These are phyloP conservation scores for Edhazardia aedis DNA, from an alignment of 371 early-diverging fungal genomes.

Conservation along the genomic window DNA sequence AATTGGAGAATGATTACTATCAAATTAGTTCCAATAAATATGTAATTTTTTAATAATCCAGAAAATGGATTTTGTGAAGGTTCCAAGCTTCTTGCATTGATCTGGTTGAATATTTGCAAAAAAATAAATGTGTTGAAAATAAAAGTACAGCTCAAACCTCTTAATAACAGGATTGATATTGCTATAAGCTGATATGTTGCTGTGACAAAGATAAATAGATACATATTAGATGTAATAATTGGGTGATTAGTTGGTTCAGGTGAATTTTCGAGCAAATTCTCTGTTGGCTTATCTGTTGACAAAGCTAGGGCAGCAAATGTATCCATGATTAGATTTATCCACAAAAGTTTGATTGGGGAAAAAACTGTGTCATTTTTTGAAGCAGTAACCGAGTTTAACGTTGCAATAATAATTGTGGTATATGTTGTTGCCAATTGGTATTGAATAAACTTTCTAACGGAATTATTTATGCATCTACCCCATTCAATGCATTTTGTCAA, in stretches of 20 bases:
- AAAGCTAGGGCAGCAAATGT: conserved; percentile 61
- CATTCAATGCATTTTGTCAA: conserved; percentile 64
- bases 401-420: conserved; percentile 54
- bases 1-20: conserved; percentile 49
- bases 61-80: conserved; percentile 45
- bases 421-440: conserved; percentile 82
- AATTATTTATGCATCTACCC: conserved; percentile 76
- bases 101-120: conserved; percentile 63
- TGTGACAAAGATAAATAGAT: conserved; percentile 66
- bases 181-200: conserved; percentile 56
- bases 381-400: conserved; percentile 49
- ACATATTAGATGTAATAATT: conserved; percentile 65
- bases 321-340: conserved; percentile 62
- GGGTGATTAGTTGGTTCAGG: conserved; percentile 57
- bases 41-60: conserved; percentile 54
- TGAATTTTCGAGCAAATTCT: conserved; percentile 53
- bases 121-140: conserved; percentile 81
- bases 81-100: conserved; percentile 4
- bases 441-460: conserved; percentile 72
- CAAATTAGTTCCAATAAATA: conserved; percentile 55
- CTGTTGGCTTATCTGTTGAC: conserved; percentile 57
- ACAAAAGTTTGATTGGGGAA: conserved; percentile 61
- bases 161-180: conserved; percentile 49
- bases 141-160: conserved; percentile 51
- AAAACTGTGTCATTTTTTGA: conserved; percentile 50